Evolutionary conservation across 2,329 filamentous ascomycete genomes (phyloP), one percentile per base, ranked within the genome.

Genomic region (Fusarium lateritium): DNA sequence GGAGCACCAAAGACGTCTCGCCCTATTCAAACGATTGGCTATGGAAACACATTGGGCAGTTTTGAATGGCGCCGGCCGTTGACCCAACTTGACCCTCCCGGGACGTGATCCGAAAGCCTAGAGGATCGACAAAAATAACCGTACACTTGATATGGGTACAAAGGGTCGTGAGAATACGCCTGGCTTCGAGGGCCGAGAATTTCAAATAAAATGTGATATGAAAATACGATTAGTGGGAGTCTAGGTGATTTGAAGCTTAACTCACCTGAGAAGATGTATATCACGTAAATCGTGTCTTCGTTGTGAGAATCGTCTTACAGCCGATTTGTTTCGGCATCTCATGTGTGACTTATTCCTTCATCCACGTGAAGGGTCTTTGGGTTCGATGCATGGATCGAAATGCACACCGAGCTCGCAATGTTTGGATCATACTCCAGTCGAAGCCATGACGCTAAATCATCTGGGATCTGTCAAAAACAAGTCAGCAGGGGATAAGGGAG

Each of bases 11-110:
- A 66, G 52, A 55, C 51, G 34, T 42, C 60, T 72, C 73, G 73
- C 73, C 73, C 63, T 72, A 70, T 57, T 45, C 44, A 59, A 74
- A 61, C 65, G 73, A 75, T 75, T 75, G 73, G 73, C 26, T 62
- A 38, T 71, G 49, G 56, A 57, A 52, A 69, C 31, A 64, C 62
- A 51, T 69, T 68, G 63, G 63, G 72, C 62, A 70, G 72, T 73
- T 72, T 73, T 73, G 70, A 50, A 75, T 69, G 63, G 72, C 67
- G 72, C 70, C 49, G 65, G 50, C 52, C 62, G 56, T 65, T 71
- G 66, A 69, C 71, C 71, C 71, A 73, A 74, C 64, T 49, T 63
- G 72, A 59, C 61, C 54, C 61, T 67, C 67, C 71, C 69, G 73
- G 69, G 66, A 73, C 50, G 61, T 56, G 61, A 70, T 62, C 73